Evolutionary conservation across 306 rosid genomes (phyloP), one percentile per base, ranked within the genome.

Genomic region (Prunus kanzakura): DNA sequence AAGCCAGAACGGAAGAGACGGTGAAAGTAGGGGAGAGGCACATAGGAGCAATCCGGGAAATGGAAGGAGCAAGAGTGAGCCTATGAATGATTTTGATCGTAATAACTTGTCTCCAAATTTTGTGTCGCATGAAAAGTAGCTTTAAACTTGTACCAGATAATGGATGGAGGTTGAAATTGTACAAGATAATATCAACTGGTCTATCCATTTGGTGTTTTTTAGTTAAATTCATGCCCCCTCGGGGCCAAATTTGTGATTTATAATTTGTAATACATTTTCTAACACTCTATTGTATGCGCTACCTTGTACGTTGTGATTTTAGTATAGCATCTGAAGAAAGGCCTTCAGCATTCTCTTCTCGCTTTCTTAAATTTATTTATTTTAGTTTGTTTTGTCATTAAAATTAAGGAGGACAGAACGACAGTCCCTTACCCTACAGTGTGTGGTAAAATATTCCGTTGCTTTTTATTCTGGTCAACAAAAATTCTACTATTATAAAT

Each of bases 81-180:
- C 84, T 71, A 61, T 78, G 70, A 68, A 23, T 50, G 81, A 80
- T 47, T 80, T 56, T 25, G 82, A 77, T 49, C 54, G 58, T 23
- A 38, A 62, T 69, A 49, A 51, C 72, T 75, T 58, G 67, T 70
- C 83, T 43, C 82, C 82, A 45, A 69, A 83, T 57, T 73, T 76
- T 67, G 74, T 67, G 69, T 69, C 64, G 27, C 79, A 11, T 8
- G 88, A 75, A 75, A 80, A 78, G 71, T 82, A 38, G 74, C 81
- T 60, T 66, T 81, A 80, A 82, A 76, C 68, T 76, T 67, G 74
- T 67, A 74, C 73, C 63, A 16, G 67, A 30, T 20, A 52, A 46
- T 32, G 54, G 77, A 78, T 76, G 83, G 82, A 75, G 67, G 78
- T 84, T 67, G 76, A 81, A 69, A 83, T 62, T 83, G 87, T 86